A percentile compares a stretch with the other conserved stretches of the same genome.
Conservation (phyloP, 2,329 filamentous ascomycete genomes). For the Aspergillus hortae region DNA sequence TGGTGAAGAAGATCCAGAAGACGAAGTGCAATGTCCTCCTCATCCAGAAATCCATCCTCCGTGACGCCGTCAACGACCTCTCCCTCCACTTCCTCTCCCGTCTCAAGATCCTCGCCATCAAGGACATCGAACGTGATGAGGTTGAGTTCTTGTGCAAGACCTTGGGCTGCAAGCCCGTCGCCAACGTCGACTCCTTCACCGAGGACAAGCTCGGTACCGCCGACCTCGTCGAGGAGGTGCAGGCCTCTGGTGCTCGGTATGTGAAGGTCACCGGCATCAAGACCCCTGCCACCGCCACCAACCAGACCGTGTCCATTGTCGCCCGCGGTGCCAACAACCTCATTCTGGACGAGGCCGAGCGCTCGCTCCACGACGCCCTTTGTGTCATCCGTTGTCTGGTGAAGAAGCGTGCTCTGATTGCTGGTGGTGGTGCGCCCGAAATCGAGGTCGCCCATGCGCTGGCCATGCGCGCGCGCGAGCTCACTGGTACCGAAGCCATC, state of each 20-base stretch:
- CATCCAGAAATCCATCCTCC: conserved; percentile 97
- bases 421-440: conserved; percentile 92
- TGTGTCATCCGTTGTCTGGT: conserved; percentile 96
- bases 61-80: conserved; percentile 96
- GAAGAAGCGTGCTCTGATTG: conserved; percentile 99
- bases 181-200: conserved; percentile 96
- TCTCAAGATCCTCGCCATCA: conserved; percentile 90
- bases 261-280: conserved; percentile 94
- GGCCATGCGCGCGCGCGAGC: conserved; percentile 72
- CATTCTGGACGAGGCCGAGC: conserved; percentile 95
- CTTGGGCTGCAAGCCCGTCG: conserved; percentile 97
- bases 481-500: conserved; percentile 90
- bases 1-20: conserved; percentile 99
- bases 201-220: conserved; percentile 96
- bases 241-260: conserved; percentile 82
- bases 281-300: conserved; percentile 56
- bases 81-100: conserved; percentile 97
- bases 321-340: conserved; percentile 90
- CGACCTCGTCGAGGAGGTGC: conserved; percentile 88
- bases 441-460: conserved; percentile 92
- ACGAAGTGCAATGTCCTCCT: conserved; percentile 98
- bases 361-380: conserved; percentile 92
- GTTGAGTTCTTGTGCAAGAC: conserved; percentile 99
- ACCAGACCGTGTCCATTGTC: conserved; percentile 86
- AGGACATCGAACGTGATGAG: conserved; percentile 98